phyloP scores from a whole-genome alignment of 169 alveolate species.

The Neospora caninum region DNA sequence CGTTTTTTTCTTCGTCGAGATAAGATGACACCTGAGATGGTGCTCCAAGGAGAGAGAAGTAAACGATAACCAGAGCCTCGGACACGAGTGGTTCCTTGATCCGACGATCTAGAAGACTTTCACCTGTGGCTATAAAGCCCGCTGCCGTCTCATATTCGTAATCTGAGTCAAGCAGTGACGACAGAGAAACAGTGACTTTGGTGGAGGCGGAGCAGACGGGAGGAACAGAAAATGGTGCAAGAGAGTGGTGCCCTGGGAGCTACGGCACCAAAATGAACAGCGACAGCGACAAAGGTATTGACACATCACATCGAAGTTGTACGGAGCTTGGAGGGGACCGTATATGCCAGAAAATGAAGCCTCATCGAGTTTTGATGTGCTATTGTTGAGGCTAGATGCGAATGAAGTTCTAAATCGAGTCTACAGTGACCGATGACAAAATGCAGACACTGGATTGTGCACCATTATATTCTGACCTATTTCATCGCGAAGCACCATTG shows the following conservation, averaged over 20 bases:
- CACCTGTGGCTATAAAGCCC: constrained; percentile 37
- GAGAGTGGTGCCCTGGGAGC: neutral
- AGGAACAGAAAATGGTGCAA: neutral
- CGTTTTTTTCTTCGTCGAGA: no score
- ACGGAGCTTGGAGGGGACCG: no score
- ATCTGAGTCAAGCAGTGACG: neutral
- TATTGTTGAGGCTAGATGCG: no score
- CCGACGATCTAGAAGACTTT: constrained; percentile 85
- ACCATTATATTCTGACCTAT: no score
- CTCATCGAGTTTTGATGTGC: no score
- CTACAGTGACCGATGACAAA: no score
- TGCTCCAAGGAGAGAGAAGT: constrained; percentile 3
- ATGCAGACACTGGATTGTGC: no score
- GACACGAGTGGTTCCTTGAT: constrained; percentile 84
- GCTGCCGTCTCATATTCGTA: neutral
- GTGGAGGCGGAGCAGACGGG: neutral
- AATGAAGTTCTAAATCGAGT: no score
- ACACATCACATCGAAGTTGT: no score
- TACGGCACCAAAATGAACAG: neutral
- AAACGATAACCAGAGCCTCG: constrained; percentile 80
- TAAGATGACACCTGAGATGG: neutral
- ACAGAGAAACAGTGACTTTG: neutral
- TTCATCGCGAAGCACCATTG: no score
- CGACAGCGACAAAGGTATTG: neutral
- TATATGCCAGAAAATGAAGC: no score